phyloP scores from a whole-genome alignment of 2,329 filamentous ascomycete genomes.

The Exserohilum rostratum region DNA sequence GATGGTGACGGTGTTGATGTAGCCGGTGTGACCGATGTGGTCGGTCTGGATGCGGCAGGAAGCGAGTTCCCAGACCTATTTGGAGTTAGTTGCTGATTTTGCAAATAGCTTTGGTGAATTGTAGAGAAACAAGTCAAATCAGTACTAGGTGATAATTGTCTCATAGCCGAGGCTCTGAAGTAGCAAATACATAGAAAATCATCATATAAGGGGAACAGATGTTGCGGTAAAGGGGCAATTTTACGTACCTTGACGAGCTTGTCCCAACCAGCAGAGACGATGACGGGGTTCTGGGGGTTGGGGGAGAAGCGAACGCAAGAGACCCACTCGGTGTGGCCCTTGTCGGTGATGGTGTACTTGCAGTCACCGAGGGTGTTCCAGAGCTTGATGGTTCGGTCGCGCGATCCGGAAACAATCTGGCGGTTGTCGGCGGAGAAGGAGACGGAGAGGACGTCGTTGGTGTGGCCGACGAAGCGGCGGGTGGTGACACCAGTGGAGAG shows the following conservation, averaged over 20 bases:
- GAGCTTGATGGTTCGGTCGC: conserved; percentile 99
- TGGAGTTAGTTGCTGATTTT: conserved; percentile 34
- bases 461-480: conserved; percentile 98
- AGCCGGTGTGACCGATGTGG: conserved; percentile 99
- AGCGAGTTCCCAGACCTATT: conserved; percentile 97
- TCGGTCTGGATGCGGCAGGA: conserved; percentile 99
- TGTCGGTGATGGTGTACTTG: conserved; percentile 99
- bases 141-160: conserved; percentile 93
- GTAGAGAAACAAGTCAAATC: conserved; percentile 56
- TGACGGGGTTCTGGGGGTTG: conserved; percentile 99
- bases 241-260: conserved; percentile 98
- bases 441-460: conserved; percentile 98
- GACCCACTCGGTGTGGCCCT: conserved; percentile 99
- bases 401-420: conserved; percentile 98
- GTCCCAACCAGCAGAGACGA: conserved; percentile 98
- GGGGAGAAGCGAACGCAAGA: conserved; percentile 99
- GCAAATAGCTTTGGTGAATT: not conserved
- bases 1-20: conserved; percentile 99
- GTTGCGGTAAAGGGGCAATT: not conserved
- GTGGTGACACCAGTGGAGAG: conserved; percentile 96
- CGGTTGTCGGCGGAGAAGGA: conserved; percentile 99
- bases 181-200: conserved; percentile 99
- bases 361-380: conserved; percentile 99
- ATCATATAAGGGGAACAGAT: conserved; percentile 71
- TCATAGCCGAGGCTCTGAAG: conserved; percentile 99